Conservation (phyloP, 2,329 filamentous ascomycete species). For the Ascocoryne sarcoides region DNA sequence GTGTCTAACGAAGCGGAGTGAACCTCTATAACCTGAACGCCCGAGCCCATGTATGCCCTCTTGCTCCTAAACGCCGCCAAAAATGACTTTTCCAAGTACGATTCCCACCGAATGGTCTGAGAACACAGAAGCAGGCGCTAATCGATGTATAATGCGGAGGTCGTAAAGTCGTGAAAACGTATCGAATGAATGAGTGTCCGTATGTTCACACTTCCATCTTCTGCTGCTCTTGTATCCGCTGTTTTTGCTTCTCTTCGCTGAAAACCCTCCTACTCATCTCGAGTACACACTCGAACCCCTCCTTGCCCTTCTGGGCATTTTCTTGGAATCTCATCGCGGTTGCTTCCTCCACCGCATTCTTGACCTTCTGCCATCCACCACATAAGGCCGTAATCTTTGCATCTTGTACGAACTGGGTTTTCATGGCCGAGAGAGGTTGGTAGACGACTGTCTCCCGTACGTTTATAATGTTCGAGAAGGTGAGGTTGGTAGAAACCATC, state of each 20-base stretch:
- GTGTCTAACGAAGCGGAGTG: not conserved
- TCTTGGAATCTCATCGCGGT: constrained; percentile 83
- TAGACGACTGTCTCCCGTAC: constrained; percentile 93
- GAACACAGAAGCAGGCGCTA: constrained; percentile 9
- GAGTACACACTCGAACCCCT: constrained; percentile 91
- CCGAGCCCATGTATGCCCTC: not conserved
- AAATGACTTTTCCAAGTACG: constrained; percentile 12
- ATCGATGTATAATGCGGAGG: constrained; percentile 3
- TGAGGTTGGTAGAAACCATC: constrained; percentile 94
- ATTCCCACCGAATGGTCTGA: not conserved
- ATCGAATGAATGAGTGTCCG: not conserved
- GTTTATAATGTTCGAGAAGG: constrained; percentile 80
- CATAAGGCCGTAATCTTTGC: constrained; percentile 90
- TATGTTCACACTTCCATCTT: constrained; percentile 9
- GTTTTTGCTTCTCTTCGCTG: constrained; percentile 69
- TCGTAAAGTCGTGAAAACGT: constrained; percentile 7
- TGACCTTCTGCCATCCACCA: constrained; percentile 95
- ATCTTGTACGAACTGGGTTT: constrained; percentile 78
- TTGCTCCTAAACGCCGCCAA: constrained; percentile 3
- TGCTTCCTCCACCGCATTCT: constrained; percentile 90
- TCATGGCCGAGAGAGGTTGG: constrained; percentile 48
- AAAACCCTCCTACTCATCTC: constrained; percentile 90
- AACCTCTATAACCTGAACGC: not conserved
- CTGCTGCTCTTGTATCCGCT: constrained; percentile 25
- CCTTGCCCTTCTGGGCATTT: constrained; percentile 81